Base-by-base conservation (phyloP, 106 monocot species). In the Dendrobium chrysotoxum region DNA sequence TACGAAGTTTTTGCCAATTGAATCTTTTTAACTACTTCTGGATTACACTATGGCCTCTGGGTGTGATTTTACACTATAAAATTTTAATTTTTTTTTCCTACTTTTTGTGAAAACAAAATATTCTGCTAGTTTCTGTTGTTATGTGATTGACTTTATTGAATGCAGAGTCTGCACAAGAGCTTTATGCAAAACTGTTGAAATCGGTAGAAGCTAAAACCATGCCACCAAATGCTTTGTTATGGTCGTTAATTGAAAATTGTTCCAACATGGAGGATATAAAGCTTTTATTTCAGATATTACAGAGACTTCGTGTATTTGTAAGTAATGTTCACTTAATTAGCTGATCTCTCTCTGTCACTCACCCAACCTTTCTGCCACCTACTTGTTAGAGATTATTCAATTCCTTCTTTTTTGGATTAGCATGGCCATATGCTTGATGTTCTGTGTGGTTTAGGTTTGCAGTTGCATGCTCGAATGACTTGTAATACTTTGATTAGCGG, bases 201-300 rank as follows among this genome's bases (percentile, higher is more conserved):
- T 94, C 92, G 26, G 82, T 94, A 40, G 91, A 94, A 85, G 92
- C 85, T 25, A 75, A 85, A 84, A 92, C 94, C 41, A 91, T 89
- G 90, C 97, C 97, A 75, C 97, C 97, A 81, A 98, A 94, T 91
- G 92, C 92, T 74, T 88, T 85, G 82, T 78, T 94, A 78, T 98
- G 97, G 97, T 98, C 92, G 28, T 78, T 98, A 75, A 76, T 98
- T 79, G 86, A 76, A 28, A 86, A 77, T 72, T 94, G 92, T 75
- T 70, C 77, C 54, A 94, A 88, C 64, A 67, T 41, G 77, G 92
- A 90, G 77, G 94, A 99, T 50, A 90, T 99, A 68, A 87, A 87
- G 79, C 91, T 95, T 85, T 85, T 98, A 4, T 95, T 99, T 84
- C 82, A 95, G 28, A 90, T 93, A 23, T 81, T 99, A 79, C 84